Base-by-base conservation (phyloP, 345 rosid genomes). In the Ricinus communis region DNA sequence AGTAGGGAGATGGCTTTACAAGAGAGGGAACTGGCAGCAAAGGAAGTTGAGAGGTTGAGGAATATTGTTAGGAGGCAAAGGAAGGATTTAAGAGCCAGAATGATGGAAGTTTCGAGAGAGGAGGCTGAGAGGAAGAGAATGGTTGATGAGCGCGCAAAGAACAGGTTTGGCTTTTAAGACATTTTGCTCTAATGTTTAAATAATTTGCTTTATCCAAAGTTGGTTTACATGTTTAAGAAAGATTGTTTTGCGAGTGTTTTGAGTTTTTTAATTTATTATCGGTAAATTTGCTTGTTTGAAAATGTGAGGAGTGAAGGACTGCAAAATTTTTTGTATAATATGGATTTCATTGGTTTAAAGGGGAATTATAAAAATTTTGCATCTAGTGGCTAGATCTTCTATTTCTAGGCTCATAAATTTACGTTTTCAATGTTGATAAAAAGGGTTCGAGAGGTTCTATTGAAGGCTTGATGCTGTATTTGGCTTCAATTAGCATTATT, bases 81-180 rank as follows among this genome's bases (percentile, higher is more conserved):
- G 79, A 93, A 90, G 80, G 98, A 93, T 73, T 79, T 93, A 80
- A 85, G 77, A 71, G 85, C 97, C 12, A 88, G 90, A 79, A 93
- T 93, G 98, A 68, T 88, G 76, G 98, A 93, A 82, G 85, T 91
- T 30, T 85, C 97, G 0, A 88, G 94, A 80, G 98, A 91, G 83
- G 96, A 91, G 80, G 93, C 96, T 6, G 96, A 93, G 76, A 69
- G 98, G 69, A 93, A 91, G 85, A 82, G 97, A 76, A 90, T 93
- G 98, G 89, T 93, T 57, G 97, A 90, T 27, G 94, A 91, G 74
- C 87, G 91, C 45, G 83, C 95, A 12, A 88, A 90, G 83, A 90
- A 87, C 84, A 91, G 97, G 96, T 93, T 56, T 71, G 66, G 24
- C 36, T 40, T 28, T 52, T 27, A 14, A 49, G 15, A 18, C 36